Evolutionary conservation across 805 yeast genomes (phyloP).

Genomic region (Wickerhamiella sorbophila): DNA sequence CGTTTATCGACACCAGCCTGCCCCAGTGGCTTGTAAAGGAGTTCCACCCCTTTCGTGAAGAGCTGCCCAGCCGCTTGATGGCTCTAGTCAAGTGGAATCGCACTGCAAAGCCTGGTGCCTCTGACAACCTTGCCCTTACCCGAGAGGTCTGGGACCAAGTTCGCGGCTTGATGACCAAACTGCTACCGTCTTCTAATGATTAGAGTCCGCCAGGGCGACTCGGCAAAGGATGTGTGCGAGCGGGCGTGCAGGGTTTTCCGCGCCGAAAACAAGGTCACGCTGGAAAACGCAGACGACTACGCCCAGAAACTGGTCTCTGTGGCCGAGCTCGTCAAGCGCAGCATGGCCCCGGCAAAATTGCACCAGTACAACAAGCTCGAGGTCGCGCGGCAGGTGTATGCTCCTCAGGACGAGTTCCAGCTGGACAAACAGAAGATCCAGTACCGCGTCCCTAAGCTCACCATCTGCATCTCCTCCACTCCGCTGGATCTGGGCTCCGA

Average conservation of each 20-base stretch:
- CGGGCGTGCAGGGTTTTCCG: neutral
- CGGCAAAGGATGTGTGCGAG: neutral
- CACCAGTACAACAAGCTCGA: slow-evolving; percentile 14
- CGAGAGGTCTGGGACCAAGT: neutral
- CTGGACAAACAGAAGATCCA: neutral
- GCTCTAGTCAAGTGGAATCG: neutral
- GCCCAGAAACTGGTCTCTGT: slow-evolving; percentile 16
- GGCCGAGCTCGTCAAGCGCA: slow-evolving; percentile 14
- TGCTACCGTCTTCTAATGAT: too few relatives aligned
- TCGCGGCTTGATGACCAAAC: neutral
- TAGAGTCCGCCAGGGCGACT: slow-evolving; percentile 1
- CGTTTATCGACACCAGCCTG: neutral
- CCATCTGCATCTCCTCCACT: neutral
- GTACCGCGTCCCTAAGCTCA: slow-evolving; percentile 1
- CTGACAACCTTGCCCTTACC: neutral
- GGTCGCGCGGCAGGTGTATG: neutral
- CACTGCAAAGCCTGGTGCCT: neutral
- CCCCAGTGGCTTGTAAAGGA: neutral
- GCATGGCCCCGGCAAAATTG: slow-evolving; percentile 3
- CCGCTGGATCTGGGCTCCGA: neutral
- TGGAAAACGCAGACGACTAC: slow-evolving; percentile 1
- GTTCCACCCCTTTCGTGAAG: neutral
- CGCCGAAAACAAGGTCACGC: neutral
- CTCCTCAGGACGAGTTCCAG: neutral
- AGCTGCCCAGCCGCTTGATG: neutral